phyloP scores from a whole-genome alignment of 495 filamentous ascomycete genomes.

The Annulohypoxylon maeteangense region DNA sequence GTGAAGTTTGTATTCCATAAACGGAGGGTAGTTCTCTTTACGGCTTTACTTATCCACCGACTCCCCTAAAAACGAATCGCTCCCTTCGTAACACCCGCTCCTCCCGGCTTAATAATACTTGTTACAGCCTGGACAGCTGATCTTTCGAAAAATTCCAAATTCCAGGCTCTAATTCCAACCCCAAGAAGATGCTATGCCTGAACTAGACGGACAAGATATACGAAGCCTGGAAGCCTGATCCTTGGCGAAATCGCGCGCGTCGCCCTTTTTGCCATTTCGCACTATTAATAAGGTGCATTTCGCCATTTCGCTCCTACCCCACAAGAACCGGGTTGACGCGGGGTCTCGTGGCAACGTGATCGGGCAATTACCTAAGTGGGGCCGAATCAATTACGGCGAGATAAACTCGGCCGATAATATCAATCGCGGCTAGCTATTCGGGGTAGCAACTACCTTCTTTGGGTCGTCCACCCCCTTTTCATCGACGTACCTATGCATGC shows the following conservation, averaged over 20 bases:
- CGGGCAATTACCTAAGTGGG: conserved; percentile 33
- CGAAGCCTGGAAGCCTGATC: neutral
- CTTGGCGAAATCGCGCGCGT: neutral
- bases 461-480: neutral
- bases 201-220: neutral
- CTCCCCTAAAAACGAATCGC: neutral
- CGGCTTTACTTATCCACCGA: conserved; percentile 3
- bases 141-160: neutral
- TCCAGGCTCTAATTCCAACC: conserved; percentile 1
- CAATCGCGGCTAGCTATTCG: neutral
- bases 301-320: neutral
- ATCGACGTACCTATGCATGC: neutral
- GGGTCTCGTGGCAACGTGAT: conserved; percentile 36
- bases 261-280: conserved; percentile 8
- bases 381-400: neutral
- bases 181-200: conserved; percentile 1
- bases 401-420: neutral
- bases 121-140: neutral
- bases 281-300: conserved; percentile 20
- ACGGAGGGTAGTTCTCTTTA: neutral
- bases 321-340: conserved; percentile 19
- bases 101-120: neutral
- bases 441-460: neutral
- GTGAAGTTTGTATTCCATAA: neutral
- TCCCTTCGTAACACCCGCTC: neutral